These are phyloP conservation scores for Cerioporus squamosus DNA, from an alignment of 1,284 basidiomycete species.

Conservation along the genomic window DNA sequence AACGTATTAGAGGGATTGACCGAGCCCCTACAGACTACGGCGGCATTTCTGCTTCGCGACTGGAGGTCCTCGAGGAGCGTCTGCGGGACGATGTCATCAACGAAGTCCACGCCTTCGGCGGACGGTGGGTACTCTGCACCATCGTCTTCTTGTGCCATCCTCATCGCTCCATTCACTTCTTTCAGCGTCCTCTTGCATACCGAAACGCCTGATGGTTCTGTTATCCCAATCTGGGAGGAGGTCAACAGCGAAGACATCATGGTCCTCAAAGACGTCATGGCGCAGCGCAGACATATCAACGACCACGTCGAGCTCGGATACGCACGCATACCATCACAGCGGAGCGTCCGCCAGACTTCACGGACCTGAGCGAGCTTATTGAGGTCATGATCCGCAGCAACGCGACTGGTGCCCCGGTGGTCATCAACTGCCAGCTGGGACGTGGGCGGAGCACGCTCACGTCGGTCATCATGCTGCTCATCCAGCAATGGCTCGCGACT, in stretches of 20 bases:
- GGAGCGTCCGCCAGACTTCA: conserved; percentile 72
- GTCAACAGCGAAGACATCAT: conserved; percentile 79
- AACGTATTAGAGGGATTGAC: too few relatives aligned
- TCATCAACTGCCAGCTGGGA: conserved; percentile 97
- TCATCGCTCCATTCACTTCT: background rate
- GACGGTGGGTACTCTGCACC: conserved; percentile 52
- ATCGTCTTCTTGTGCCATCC: background rate
- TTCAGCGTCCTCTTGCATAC: conserved; percentile 85
- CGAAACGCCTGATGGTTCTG: conserved; percentile 86
- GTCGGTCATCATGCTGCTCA: conserved; percentile 86
- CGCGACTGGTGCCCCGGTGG: conserved; percentile 78
- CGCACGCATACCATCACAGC: conserved; percentile 89
- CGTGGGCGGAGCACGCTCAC: conserved; percentile 92
- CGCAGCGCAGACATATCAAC: conserved; percentile 47
- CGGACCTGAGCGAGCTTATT: conserved; percentile 77
- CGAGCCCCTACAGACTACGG: conserved; percentile 91
- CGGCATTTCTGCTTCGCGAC: conserved; percentile 86
- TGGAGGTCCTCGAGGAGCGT: conserved; percentile 92
- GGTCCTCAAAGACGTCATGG: conserved; percentile 93
- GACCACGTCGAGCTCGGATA: conserved; percentile 74
- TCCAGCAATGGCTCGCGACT: conserved; percentile 82
- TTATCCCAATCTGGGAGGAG: conserved; percentile 97
- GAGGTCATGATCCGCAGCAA: conserved; percentile 82
- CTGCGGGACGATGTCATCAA: conserved; percentile 88
- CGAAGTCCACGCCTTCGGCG: conserved; percentile 85